Evolutionary conservation across 768 basidiomycete species (phyloP), one percentile per base, ranked within the genome.

Genomic region (Tulasnella sp.): DNA sequence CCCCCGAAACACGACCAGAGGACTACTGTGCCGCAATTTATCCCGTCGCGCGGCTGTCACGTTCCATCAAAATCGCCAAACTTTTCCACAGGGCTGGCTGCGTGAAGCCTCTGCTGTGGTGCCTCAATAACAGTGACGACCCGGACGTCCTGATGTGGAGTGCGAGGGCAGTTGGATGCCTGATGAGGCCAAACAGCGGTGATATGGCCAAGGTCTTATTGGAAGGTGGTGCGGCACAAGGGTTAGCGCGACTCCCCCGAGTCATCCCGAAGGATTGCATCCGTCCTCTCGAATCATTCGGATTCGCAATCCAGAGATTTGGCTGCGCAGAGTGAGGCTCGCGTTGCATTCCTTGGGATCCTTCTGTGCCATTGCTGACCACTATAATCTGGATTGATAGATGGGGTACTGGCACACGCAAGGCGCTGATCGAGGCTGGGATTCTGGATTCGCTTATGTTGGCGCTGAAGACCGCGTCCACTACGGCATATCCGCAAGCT

Each of bases 81-180:
- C 1, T 41, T 10, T 53, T 61, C 23, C n/a, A 56, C 15, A 61
- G 56, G 27, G 17, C 29, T 4, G 60, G 60, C 2, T 54, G 51
- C 52, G 32, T 61, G 29, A 30, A 48, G 43, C 60, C 60, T 15
- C 41, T 61, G 17, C 24, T 61, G 19, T 38, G 23, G 9, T 50
- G 49, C 45, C 24, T 61, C 38, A 23, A 15, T 2, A 43, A 17
- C 4, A 59, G 42, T 9, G 42, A 58, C 13, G 38, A 56, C 27
- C 60, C 60, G 19, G 52, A 61, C 41, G 53, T 61, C 27, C 53
- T 61, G 53, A 49, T 58, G 38, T 61, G 38, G 55, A 61, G 53
- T 34, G 51, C 60, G 4, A 29, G 60, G 19, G 60, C 60, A 19
- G 38, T 61, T 11, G 60, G 60, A 11, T 61, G 60, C 32, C 54